Percentiles rank a stretch among this genome's conserved stretches.
Conservation (phyloP, 139 green algal genomes). For the Marvania coccoides region DNA sequence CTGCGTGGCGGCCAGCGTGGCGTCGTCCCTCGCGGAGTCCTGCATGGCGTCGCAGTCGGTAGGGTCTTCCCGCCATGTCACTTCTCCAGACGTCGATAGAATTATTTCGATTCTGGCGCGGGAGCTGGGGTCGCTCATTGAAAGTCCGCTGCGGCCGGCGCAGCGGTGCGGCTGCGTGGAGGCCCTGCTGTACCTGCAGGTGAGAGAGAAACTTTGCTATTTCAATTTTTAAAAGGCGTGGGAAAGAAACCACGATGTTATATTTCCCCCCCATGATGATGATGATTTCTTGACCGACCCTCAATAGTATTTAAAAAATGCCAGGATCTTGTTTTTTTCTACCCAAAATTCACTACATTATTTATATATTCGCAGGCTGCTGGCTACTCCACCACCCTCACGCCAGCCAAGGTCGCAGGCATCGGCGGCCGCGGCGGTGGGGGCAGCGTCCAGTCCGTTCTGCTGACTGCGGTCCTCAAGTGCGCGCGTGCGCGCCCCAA, state of each 20-base stretch:
- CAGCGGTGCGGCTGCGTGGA: constrained; percentile 39
- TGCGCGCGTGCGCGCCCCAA: constrained; percentile 40
- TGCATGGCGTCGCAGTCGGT: constrained; percentile 15
- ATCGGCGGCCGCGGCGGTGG: constrained; percentile 1
- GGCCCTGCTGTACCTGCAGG: constrained; percentile 49
- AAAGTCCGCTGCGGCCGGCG: constrained; percentile 15
- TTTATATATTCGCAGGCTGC: constrained; percentile 3
- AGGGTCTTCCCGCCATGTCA: constrained; percentile 8
- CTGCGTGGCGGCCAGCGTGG: constrained; percentile 9
- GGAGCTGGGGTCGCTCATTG: constrained; percentile 16
- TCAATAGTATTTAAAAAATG: no score
- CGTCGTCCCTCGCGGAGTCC: constrained; percentile 22
- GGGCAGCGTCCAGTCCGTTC: constrained; percentile 17
- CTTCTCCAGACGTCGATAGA: constrained; percentile 6
- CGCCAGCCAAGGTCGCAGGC: constrained; percentile 18
- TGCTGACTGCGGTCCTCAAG: constrained; percentile 30
- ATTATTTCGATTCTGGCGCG: constrained; percentile 12
- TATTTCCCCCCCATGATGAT: no score
- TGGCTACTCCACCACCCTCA: constrained; percentile 19
- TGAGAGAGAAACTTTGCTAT: no score
- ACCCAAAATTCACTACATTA: background rate
- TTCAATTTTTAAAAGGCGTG: no score
- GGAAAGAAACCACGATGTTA: no score
- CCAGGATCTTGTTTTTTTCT: background rate
- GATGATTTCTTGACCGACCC: no score